Evolutionary conservation across 1,139 yeast genomes (phyloP), one percentile per base, ranked within the genome.

Genomic region (Schwanniomyces etchellsii): DNA sequence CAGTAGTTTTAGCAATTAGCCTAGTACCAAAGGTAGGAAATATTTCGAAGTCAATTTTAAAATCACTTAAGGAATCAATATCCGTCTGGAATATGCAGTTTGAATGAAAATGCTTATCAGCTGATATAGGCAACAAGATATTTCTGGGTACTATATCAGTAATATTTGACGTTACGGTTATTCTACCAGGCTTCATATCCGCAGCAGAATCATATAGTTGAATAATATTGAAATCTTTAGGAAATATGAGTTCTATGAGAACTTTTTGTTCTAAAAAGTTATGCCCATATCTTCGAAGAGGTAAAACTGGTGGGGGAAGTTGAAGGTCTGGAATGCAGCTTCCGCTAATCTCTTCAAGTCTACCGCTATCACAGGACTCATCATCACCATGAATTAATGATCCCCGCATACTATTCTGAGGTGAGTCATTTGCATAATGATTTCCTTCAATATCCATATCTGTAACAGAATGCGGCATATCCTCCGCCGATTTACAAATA

Each of bases 1-100:
- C 91, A 0, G 94, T 79, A 0, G 96, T 75, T 48, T 89, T 89
- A 3, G 96, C 96, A 33, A 91, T 81, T 34, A 89, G 63, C 38
- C 95, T 73, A 0, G 97, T 88, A 20, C 98, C 98, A 59, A 86
- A 91, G 11, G 91, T 84, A 1, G 98, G 96, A 55, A 82, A 89
- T 12, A 91, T 73, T 52, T 91, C 98, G 52, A 91, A 84, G 50
- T 88, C 96, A 36, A 91, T 75, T 15, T 81, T 65, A 49, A 91
- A 85, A 31, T 77, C 77, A 38, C 51, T 51, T 30, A 67, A 51
- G 5, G 86, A 79, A 32, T 89, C 74, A 1, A 82, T 66, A 45
- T 85, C 94, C 6, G 93, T 77, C 54, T 91, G 96, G 60, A 91
- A 89, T 4, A 89, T 81, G 37, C 91, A 76, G 24, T 78, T 73